A percentile compares a stretch with the other conserved stretches of the same genome.
Conservation (phyloP, 2,329 filamentous ascomycete genomes). For the Pseudocercospora eumusae region DNA sequence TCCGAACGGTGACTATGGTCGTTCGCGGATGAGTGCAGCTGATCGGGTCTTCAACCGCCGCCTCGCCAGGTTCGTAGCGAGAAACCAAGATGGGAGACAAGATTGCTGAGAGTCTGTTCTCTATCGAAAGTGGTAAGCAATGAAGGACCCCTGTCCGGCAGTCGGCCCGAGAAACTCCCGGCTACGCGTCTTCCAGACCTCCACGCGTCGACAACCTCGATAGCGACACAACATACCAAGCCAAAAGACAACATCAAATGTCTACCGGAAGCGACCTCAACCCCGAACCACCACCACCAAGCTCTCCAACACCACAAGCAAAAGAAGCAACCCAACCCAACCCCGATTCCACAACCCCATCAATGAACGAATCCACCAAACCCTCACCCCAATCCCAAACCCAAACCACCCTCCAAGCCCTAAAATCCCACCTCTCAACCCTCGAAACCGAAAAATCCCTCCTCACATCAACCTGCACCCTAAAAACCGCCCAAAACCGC, state of each 20-base stretch:
- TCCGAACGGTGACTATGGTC: not conserved
- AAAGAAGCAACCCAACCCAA: not conserved
- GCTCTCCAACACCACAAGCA: conserved; percentile 20
- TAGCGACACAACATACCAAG: conserved; percentile 1
- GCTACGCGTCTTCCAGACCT: conserved; percentile 15
- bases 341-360: not conserved
- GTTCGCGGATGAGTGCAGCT: not conserved
- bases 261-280: conserved; percentile 19
- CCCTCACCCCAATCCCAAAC: conserved; percentile 15
- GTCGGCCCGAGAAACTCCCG: not conserved
- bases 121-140: conserved; percentile 7
- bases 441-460: conserved; percentile 48
- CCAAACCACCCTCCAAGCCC: too few species aligned
- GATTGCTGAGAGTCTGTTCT: not conserved
- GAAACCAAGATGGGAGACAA: not conserved
- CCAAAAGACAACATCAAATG: conserved; percentile 34
- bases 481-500: conserved; percentile 52
- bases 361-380: too few species aligned
- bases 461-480: conserved; percentile 34
- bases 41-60: not conserved
- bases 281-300: conserved; percentile 18
- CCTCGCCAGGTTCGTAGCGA: not conserved
- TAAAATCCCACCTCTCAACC: conserved; percentile 52
- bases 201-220: conserved; percentile 12
- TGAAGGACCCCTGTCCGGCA: not conserved